These are phyloP conservation scores for Fragaria vesca DNA, from an alignment of 306 rosid species.

Conservation along the genomic window DNA sequence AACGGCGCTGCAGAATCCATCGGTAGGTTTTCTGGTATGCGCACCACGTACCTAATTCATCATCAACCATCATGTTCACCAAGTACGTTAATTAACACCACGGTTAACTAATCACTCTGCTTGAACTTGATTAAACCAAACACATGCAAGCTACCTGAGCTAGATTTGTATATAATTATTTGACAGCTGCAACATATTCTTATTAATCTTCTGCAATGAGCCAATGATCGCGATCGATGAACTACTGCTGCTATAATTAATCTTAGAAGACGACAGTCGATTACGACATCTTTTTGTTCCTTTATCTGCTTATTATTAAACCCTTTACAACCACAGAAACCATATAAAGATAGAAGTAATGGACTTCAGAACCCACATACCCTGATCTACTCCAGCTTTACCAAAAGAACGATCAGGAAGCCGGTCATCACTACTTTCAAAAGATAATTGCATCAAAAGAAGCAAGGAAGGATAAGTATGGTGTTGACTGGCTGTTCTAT, in stretches of 20 bases:
- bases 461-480: background rate
- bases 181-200: no score
- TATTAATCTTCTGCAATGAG: background rate
- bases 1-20: slow-evolving; percentile 75
- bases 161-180: no score
- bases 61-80: background rate
- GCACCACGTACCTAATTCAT: slow-evolving; percentile 58
- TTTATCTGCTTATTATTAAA: background rate
- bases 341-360: background rate
- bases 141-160: no score
- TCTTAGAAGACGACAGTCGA: no score
- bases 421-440: background rate
- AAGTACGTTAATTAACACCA: background rate
- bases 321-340: background rate
- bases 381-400: background rate
- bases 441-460: background rate
- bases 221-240: background rate
- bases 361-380: background rate
- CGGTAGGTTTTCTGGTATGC: slow-evolving; percentile 46
- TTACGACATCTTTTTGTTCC: background rate
- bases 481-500: no score
- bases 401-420: background rate
- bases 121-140: background rate
- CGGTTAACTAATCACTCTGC: background rate
- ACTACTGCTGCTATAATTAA: no score